Conservation (phyloP, 2,329 filamentous ascomycete genomes). For the Beauveria australis region DNA sequence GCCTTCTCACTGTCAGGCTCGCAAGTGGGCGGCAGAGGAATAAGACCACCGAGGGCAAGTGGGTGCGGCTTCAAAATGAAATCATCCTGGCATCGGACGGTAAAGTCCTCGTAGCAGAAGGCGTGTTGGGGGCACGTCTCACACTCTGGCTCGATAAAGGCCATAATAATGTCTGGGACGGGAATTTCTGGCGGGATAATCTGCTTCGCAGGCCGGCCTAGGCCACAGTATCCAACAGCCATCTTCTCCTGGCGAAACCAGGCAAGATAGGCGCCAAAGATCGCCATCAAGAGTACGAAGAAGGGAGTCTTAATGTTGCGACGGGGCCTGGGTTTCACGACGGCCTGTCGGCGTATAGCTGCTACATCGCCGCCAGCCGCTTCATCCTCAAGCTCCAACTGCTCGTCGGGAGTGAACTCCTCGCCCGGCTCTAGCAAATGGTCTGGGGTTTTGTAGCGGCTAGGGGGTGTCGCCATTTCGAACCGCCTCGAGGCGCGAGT, state of each 20-base stretch:
- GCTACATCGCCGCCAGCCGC: constrained; percentile 44
- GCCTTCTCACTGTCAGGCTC: constrained; percentile 93
- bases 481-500: constrained; percentile 43
- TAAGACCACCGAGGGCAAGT: constrained; percentile 66
- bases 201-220: constrained; percentile 55
- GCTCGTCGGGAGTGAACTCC: constrained; percentile 89
- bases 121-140: constrained; percentile 88
- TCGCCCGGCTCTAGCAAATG: constrained; percentile 60
- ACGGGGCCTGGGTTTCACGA: constrained; percentile 27
- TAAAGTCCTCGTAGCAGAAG: constrained; percentile 72
- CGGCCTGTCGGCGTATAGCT: constrained; percentile 34
- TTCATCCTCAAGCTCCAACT: constrained; percentile 68
- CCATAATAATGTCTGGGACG: constrained; percentile 64
- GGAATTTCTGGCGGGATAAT: constrained; percentile 40
- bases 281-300: constrained; percentile 60
- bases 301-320: constrained; percentile 55
- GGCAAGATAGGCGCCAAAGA: constrained; percentile 63
- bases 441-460: constrained; percentile 26
- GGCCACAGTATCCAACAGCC: constrained; percentile 89
- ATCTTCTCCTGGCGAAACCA: constrained; percentile 95
- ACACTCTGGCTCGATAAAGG: constrained; percentile 69
- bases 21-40: constrained; percentile 84
- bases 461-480: constrained; percentile 41
- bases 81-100: constrained; percentile 73
- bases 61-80: constrained; percentile 83